Evolutionary conservation across 306 rosid genomes (phyloP).

Genomic region (Biancaea sappan): DNA sequence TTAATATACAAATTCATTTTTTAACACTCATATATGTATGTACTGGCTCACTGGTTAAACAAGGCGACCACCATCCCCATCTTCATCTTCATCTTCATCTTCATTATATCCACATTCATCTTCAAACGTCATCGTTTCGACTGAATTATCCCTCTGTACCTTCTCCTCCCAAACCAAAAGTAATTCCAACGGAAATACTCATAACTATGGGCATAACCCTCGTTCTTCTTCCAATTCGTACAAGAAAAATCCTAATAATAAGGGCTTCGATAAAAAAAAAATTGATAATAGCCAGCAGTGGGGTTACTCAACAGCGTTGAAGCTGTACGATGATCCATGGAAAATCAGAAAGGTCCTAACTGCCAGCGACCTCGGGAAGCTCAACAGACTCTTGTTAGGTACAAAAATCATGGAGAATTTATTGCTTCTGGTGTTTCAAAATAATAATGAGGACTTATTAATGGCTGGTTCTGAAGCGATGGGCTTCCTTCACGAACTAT

Average conservation of each 20-base stretch:
- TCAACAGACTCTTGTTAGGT: conserved; percentile 7
- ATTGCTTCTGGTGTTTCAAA: not conserved
- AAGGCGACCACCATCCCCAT: no score
- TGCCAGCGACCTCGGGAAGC: conserved; percentile 22
- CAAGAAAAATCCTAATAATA: no score
- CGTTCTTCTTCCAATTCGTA: no score
- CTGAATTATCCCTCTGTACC: conserved; percentile 5
- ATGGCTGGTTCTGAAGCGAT: conserved; percentile 27
- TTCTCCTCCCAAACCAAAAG: not conserved
- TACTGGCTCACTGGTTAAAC: no score
- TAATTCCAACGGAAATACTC: not conserved
- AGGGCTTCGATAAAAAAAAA: not conserved
- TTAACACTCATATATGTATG: no score
- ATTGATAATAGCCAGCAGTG: not conserved
- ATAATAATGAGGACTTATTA: not conserved
- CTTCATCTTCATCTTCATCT: no score
- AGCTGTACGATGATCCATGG: conserved; percentile 30
- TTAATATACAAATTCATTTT: no score
- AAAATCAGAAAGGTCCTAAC: conserved; percentile 34
- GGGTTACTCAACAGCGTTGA: not conserved
- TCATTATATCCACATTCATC: no score
- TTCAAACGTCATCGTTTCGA: not conserved
- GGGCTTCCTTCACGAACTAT: conserved; percentile 28
- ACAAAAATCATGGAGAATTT: not conserved
- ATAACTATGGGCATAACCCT: no score